Conservation (phyloP, 2,329 filamentous ascomycete species). For the Epichloe festucae region DNA sequence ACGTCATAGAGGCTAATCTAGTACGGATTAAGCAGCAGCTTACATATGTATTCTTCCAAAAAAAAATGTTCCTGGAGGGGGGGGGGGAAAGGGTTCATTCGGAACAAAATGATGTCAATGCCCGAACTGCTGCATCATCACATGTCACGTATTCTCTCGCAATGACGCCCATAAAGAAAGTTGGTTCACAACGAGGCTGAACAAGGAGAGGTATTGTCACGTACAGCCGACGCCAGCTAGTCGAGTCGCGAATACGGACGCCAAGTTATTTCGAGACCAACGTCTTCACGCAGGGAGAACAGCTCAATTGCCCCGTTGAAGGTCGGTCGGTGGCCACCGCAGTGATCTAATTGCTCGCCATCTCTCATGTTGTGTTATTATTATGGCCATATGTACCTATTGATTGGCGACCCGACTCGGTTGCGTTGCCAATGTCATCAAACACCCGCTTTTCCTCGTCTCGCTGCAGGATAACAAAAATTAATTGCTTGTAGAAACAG, state of each 20-base stretch:
- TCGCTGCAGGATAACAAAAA: background rate
- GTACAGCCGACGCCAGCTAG: too few species aligned
- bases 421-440: background rate
- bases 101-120: too few species aligned
- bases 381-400: background rate
- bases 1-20: background rate
- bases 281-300: background rate
- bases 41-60: too few species aligned
- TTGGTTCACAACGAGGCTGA: too few species aligned
- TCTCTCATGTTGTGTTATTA: background rate
- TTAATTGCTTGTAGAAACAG: background rate
- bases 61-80: too few species aligned
- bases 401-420: background rate
- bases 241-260: background rate
- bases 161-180: too few species aligned
- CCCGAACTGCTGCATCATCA: too few species aligned
- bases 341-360: background rate
- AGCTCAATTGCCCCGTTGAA: background rate
- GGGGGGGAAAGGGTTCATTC: too few species aligned
- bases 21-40: too few species aligned
- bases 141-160: too few species aligned
- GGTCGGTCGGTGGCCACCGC: too few species aligned
- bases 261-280: background rate
- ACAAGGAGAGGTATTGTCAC: too few species aligned
- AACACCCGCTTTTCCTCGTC: constrained; percentile 1